Evolutionary conservation across 2,329 filamentous ascomycete genomes (phyloP).

Genomic region (Claviceps purpurea): DNA sequence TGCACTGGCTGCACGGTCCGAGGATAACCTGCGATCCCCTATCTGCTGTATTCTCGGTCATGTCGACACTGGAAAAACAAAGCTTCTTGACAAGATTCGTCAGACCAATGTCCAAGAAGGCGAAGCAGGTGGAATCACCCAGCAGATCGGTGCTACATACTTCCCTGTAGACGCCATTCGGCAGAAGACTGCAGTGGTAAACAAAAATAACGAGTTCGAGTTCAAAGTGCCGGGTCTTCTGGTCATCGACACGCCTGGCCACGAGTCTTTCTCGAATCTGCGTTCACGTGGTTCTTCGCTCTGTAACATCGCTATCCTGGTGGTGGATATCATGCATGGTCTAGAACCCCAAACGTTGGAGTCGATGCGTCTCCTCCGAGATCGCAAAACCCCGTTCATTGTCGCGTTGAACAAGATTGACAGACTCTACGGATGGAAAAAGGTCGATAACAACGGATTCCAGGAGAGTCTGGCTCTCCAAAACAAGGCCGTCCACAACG

Average conservation of each 20-base stretch:
- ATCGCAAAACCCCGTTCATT: constrained; percentile 93
- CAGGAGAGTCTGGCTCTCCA: constrained; percentile 81
- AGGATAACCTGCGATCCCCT: constrained; percentile 87
- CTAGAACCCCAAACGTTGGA: constrained; percentile 94
- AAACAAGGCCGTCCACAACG: constrained; percentile 83
- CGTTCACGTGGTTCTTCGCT: constrained; percentile 94
- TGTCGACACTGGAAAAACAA: constrained; percentile 99
- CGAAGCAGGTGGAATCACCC: constrained; percentile 97
- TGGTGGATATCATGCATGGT: constrained; percentile 99
- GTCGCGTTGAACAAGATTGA: constrained; percentile 99
- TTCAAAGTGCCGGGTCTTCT: constrained; percentile 96
- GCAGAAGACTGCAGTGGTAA: constrained; percentile 88
- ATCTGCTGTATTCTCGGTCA: constrained; percentile 99
- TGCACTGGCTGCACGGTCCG: constrained; percentile 78
- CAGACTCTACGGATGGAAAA: constrained; percentile 98
- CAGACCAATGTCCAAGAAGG: constrained; percentile 98
- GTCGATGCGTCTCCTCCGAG: constrained; percentile 87
- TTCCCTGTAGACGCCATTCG: constrained; percentile 89
- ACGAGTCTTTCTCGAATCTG: constrained; percentile 99
- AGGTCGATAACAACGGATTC: constrained; percentile 97
- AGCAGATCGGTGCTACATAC: constrained; percentile 98
- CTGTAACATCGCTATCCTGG: constrained; percentile 97
- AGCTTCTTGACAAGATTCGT: constrained; percentile 93
- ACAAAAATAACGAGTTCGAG: constrained; percentile 77
- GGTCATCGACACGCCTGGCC: constrained; percentile 95